Percentiles rank a stretch among this genome's conserved stretches.
phyloP scores from a whole-genome alignment of 257 asterid species.

The Henckelia pumila region DNA sequence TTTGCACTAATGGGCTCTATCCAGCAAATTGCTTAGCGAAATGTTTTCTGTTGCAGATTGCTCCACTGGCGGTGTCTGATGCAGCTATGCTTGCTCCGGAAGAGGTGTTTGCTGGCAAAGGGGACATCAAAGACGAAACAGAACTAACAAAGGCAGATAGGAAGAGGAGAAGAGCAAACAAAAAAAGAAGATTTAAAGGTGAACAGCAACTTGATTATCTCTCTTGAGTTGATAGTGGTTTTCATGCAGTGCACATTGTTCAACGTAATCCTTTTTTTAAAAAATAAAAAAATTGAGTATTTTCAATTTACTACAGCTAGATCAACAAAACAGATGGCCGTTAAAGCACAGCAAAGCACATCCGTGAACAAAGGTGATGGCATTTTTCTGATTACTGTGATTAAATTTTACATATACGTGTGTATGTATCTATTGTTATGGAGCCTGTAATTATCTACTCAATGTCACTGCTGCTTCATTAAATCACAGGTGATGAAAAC shows the following conservation, averaged over 20 bases:
- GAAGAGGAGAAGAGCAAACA: constrained; percentile 91
- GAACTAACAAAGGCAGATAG: constrained; percentile 82
- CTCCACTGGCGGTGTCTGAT: constrained; percentile 91
- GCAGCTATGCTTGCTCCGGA: constrained; percentile 99
- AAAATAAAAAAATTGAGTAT: not conserved
- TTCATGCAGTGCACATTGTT: not conserved
- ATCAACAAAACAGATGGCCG: constrained; percentile 40
- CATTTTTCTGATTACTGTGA: constrained; percentile 28
- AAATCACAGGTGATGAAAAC: constrained; percentile 42
- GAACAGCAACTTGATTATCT: constrained; percentile 1
- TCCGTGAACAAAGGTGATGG: constrained; percentile 36
- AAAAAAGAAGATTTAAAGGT: constrained; percentile 84
- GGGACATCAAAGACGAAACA: constrained; percentile 85
- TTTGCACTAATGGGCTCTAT: not conserved
- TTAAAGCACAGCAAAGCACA: constrained; percentile 41
- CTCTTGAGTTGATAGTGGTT: not conserved
- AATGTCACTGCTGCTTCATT: constrained; percentile 14
- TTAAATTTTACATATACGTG: not conserved
- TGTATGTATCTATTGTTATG: not conserved
- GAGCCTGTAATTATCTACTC: constrained; percentile 21
- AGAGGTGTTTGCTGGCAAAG: constrained; percentile 88
- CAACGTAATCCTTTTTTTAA: not conserved
- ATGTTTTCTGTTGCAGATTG: constrained; percentile 53
- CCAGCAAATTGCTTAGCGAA: not conserved
- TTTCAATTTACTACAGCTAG: constrained; percentile 45